Percentiles rank a stretch among this genome's conserved stretches.
These are phyloP conservation scores for Boletus rubropictus DNA, from an alignment of 768 basidiomycete genomes.

Conservation along the genomic window DNA sequence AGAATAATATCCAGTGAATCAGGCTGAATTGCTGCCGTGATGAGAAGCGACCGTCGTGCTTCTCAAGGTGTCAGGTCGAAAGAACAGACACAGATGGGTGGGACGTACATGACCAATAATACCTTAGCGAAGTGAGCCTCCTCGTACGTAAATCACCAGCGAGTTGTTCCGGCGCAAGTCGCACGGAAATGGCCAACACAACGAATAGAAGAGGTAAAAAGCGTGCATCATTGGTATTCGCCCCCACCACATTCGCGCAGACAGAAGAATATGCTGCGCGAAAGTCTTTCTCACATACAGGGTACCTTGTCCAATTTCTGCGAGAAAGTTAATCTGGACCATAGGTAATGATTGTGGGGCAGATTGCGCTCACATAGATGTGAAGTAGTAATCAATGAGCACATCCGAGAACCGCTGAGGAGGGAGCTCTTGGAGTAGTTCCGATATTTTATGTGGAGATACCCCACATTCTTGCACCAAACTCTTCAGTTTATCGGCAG, in stretches of 20 bases:
- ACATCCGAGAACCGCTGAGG: slow-evolving; percentile 68
- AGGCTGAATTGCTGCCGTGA: slow-evolving; percentile 89
- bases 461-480: slow-evolving; percentile 92
- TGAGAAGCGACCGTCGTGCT: slow-evolving; percentile 84
- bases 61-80: slow-evolving; percentile 17
- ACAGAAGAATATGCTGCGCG: slow-evolving; percentile 64
- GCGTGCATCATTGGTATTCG: slow-evolving; percentile 71
- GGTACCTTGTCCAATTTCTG: slow-evolving; percentile 93
- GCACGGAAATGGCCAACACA: slow-evolving; percentile 79
- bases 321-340: slow-evolving; percentile 1
- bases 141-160: slow-evolving; percentile 72
- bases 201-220: slow-evolving; percentile 92
- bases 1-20: slow-evolving; percentile 91
- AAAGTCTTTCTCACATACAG: slow-evolving; percentile 81
- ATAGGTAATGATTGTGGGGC: background rate
- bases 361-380: slow-evolving; percentile 49
- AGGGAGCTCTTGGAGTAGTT: slow-evolving; percentile 84
- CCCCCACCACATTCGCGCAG: slow-evolving; percentile 52
- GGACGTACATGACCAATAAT: slow-evolving; percentile 91
- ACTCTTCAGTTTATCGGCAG: slow-evolving; percentile 78
- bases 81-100: background rate
- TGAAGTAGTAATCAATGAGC: slow-evolving; percentile 80
- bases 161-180: slow-evolving; percentile 80
- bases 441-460: slow-evolving; percentile 82
- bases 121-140: slow-evolving; percentile 76